Evolutionary conservation across 169 alveolate species (phyloP).

Genomic region (Cryptosporidium sp.): DNA sequence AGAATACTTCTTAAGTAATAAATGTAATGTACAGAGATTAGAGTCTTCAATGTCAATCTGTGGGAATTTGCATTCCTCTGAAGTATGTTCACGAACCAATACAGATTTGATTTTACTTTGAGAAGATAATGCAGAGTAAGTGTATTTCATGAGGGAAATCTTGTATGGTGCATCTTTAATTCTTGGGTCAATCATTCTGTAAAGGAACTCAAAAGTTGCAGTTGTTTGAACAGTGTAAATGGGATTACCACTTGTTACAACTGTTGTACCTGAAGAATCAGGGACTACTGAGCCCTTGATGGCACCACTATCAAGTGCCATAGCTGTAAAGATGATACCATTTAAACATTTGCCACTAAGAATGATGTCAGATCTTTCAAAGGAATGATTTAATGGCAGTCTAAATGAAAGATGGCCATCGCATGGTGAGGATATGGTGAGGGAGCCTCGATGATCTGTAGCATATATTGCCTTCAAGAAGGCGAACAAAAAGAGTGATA

Average conservation of each 20-base stretch:
- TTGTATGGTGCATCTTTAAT: background rate
- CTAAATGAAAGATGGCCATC: background rate
- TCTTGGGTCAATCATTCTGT: background rate
- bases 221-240: slow-evolving; percentile 1
- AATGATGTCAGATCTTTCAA: slow-evolving; percentile 33
- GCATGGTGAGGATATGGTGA: slow-evolving; percentile 34
- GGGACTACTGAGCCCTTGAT: slow-evolving; percentile 5
- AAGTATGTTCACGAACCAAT: background rate
- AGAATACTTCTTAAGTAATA: background rate
- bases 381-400: background rate
- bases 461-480: background rate
- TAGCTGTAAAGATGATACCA: slow-evolving; percentile 8
- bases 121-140: background rate
- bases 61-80: slow-evolving; percentile 7
- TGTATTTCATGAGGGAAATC: slow-evolving; percentile 3
- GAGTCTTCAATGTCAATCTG: background rate
- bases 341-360: slow-evolving; percentile 14
- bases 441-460: background rate
- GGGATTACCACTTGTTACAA: background rate
- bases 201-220: background rate
- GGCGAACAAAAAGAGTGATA: slow-evolving; percentile 5
- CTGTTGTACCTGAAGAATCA: background rate
- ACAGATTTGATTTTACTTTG: background rate
- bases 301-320: slow-evolving; percentile 6
- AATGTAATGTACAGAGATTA: background rate